Conservation (phyloP, 148 eudicot genomes). For the Silene latifolia region DNA sequence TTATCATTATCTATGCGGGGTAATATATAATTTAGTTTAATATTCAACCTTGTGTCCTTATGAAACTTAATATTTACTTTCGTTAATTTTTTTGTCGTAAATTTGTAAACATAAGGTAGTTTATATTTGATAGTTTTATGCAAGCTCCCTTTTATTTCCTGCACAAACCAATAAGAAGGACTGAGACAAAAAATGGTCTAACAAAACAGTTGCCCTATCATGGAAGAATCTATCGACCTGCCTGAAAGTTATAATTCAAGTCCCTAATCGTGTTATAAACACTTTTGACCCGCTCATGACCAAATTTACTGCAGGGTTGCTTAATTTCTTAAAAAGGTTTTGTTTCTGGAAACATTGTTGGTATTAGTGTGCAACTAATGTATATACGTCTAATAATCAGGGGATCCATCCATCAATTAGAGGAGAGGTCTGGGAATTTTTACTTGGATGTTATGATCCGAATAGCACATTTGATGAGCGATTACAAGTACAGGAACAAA, state of each 20-base stretch:
- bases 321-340: no score
- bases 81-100: background rate
- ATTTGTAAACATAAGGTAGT: background rate
- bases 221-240: background rate
- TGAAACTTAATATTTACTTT: background rate
- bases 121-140: background rate
- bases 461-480: conserved; percentile 86
- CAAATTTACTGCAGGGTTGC: no score
- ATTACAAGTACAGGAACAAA: conserved; percentile 54
- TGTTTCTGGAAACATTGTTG: no score
- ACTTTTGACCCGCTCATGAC: background rate
- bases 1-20: background rate
- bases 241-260: background rate
- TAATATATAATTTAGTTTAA: background rate
- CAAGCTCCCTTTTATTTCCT: background rate
- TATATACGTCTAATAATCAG: conserved; percentile 35
- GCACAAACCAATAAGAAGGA: background rate
- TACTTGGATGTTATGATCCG: conserved; percentile 95
- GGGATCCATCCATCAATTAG: conserved; percentile 97
- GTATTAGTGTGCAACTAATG: background rate
- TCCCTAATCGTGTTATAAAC: no score
- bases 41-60: background rate
- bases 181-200: background rate
- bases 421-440: conserved; percentile 99
- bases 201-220: background rate